A percentile compares a stretch with the other conserved stretches of the same genome.
These are phyloP conservation scores for Agrocybe praecox DNA, from an alignment of 768 basidiomycete species.

Conservation along the genomic window DNA sequence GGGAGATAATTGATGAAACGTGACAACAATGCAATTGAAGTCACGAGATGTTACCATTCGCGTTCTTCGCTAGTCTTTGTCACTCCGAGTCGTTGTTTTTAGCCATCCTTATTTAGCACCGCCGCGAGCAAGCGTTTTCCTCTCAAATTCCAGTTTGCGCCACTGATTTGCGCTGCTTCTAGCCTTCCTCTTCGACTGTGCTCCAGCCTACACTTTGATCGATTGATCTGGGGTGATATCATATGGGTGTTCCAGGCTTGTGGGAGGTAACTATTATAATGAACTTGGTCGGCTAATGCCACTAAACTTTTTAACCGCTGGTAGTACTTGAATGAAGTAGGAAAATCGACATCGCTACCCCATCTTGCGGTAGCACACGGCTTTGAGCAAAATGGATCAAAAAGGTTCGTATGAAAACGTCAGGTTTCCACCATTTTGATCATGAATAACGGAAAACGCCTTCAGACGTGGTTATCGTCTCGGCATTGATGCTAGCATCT, in stretches of 20 bases:
- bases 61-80: neutral
- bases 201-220: neutral
- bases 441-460: conserved; percentile 19
- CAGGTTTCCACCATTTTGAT: neutral
- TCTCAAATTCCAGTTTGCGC: neutral
- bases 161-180: no score
- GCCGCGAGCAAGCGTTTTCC: neutral
- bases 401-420: conserved; percentile 40
- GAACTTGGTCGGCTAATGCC: neutral
- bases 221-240: no score
- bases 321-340: conserved; percentile 22
- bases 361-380: conserved; percentile 26
- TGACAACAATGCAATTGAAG: neutral
- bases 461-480: conserved; percentile 55
- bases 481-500: conserved; percentile 72
- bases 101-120: no score
- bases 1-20: neutral
- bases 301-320: neutral
- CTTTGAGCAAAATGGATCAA: conserved; percentile 46
- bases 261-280: conserved; percentile 22
- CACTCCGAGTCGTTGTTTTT: no score
- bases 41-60: conserved; percentile 2
- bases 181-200: neutral
- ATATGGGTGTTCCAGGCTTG: conserved; percentile 30
- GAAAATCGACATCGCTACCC: conserved; percentile 22